Evolutionary conservation across 805 yeast genomes (phyloP).

Genomic region (Myxozyma melibiosi): DNA sequence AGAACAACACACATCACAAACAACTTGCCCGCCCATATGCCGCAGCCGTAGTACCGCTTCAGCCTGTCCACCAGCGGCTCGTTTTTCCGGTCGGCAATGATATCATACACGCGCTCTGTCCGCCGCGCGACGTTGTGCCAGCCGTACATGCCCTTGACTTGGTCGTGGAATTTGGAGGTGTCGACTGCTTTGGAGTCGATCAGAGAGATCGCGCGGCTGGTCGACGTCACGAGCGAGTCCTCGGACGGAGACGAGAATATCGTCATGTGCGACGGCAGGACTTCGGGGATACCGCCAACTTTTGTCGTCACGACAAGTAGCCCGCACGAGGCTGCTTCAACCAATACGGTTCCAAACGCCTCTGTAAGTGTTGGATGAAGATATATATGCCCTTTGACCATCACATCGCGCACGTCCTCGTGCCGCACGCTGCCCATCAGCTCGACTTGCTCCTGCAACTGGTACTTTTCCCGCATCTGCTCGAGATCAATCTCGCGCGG

Average conservation of each 20-base stretch:
- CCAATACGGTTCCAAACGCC: slow-evolving; percentile 95
- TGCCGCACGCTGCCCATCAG: slow-evolving; percentile 86
- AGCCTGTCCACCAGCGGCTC: slow-evolving; percentile 63
- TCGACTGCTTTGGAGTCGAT: slow-evolving; percentile 63
- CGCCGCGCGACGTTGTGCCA: slow-evolving; percentile 89
- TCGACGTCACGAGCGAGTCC: slow-evolving; percentile 72
- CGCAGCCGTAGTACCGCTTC: slow-evolving; percentile 63
- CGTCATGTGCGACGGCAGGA: slow-evolving; percentile 89
- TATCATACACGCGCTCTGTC: slow-evolving; percentile 78
- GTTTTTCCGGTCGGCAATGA: slow-evolving; percentile 44
- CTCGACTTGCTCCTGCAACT: slow-evolving; percentile 83
- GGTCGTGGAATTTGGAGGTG: slow-evolving; percentile 74
- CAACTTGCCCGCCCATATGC: slow-evolving; percentile 79
- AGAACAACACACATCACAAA: slow-evolving; percentile 79
- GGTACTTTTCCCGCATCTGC: slow-evolving; percentile 87
- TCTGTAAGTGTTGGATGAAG: slow-evolving; percentile 93
- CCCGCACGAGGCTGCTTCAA: slow-evolving; percentile 98
- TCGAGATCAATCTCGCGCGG: slow-evolving; percentile 92
- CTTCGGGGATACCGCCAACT: slow-evolving; percentile 98
- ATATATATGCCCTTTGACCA: slow-evolving; percentile 92
- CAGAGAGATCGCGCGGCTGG: slow-evolving; percentile 66
- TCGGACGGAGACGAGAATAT: slow-evolving; percentile 88
- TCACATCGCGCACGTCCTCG: slow-evolving; percentile 88
- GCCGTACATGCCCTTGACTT: slow-evolving; percentile 79
- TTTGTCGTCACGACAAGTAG: slow-evolving; percentile 88